Percentiles rank a stretch among this genome's conserved stretches.
phyloP scores from a whole-genome alignment of 345 rosid genomes.

The Pelargonium nanum region DNA sequence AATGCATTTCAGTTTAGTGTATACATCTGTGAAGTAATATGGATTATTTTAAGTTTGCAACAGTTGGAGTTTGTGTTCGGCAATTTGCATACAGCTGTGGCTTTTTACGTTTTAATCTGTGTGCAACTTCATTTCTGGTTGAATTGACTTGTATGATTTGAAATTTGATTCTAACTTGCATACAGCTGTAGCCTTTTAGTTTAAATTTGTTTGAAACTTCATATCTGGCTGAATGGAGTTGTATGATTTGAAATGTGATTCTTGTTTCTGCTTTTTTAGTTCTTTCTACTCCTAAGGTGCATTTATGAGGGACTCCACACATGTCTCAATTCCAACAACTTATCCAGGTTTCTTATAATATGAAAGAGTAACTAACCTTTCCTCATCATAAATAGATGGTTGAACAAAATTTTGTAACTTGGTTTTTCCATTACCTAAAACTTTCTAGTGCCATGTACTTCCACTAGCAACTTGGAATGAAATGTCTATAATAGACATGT shows the following conservation, averaged over 20 bases:
- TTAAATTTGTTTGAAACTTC: neutral
- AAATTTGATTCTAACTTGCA: no score
- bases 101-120: neutral
- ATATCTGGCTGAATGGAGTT: neutral
- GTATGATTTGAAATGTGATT: neutral
- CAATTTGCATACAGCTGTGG: no score
- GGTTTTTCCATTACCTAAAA: neutral
- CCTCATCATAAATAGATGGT: neutral
- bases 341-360: neutral
- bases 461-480: neutral
- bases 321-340: neutral
- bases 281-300: neutral
- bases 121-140: neutral
- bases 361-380: no score
- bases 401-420: no score
- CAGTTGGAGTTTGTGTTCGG: neutral
- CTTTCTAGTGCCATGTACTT: no score
- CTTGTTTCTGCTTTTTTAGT: neutral
- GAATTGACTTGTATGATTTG: no score
- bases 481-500: neutral
- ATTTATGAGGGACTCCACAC: neutral
- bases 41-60: neutral
- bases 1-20: neutral
- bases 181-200: no score
- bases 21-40: neutral